Conservation (phyloP, 345 rosid species). For the Fremontodendron californicum region DNA sequence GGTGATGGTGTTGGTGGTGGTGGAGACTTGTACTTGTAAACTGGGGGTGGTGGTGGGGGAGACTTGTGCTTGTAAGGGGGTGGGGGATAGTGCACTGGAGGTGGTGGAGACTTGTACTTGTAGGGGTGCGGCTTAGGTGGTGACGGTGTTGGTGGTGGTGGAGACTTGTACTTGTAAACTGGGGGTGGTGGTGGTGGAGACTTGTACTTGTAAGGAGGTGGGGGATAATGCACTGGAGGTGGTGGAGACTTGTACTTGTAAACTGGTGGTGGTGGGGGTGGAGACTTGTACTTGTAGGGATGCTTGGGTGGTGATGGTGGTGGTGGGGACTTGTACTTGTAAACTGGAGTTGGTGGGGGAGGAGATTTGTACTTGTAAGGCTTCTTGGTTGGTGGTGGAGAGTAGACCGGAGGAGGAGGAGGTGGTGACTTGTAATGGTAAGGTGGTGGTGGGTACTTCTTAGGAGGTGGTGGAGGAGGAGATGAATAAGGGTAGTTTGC, state of each 20-base stretch:
- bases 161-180: background rate
- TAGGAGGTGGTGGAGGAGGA: conserved; percentile 30
- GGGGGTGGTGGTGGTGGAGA: background rate
- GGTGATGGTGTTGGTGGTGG: too few relatives aligned
- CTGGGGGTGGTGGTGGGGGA: background rate
- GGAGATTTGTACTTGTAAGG: conserved; percentile 26
- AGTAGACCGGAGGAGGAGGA: conserved; percentile 2
- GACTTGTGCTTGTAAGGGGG: background rate
- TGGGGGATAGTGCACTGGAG: too few relatives aligned
- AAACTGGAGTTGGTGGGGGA: conserved; percentile 12
- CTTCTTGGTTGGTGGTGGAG: conserved; percentile 9
- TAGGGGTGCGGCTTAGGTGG: background rate
- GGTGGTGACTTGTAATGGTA: conserved; percentile 1
- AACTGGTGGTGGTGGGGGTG: conserved; percentile 20
- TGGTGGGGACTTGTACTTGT: background rate
- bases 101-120: background rate
- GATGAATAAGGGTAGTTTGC: conserved; percentile 35
- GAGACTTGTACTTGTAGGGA: conserved; percentile 24
- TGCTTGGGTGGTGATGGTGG: conserved; percentile 13
- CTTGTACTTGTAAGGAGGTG: background rate
- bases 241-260: conserved; percentile 15
- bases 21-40: background rate
- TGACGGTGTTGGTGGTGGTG: background rate
- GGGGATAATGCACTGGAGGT: background rate
- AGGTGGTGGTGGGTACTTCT: conserved; percentile 7